These are phyloP conservation scores for Arabidopsis arenosa DNA, from an alignment of 345 rosid species.

Conservation along the genomic window DNA sequence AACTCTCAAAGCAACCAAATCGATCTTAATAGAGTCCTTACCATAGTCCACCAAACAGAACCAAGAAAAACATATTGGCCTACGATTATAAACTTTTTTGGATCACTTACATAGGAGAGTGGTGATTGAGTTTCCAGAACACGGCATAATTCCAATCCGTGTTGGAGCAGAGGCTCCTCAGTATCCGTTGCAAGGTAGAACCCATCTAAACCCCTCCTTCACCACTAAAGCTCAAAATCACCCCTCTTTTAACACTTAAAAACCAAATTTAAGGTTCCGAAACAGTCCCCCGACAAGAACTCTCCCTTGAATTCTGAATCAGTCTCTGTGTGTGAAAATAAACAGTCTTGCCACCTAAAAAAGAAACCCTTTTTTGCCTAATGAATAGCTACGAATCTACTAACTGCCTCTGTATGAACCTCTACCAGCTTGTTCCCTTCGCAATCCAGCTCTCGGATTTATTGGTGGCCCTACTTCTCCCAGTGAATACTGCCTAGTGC, in stretches of 20 bases:
- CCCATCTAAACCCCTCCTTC: constrained; percentile 51
- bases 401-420: constrained; percentile 96
- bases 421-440: constrained; percentile 95
- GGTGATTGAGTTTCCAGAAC: constrained; percentile 86
- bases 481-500: constrained; percentile 68
- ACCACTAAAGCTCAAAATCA: not conserved
- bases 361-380: not conserved
- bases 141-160: constrained; percentile 85
- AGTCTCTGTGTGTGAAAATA: constrained; percentile 9
- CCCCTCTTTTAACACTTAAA: not conserved
- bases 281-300: not conserved
- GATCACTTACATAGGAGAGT: constrained; percentile 63
- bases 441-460: constrained; percentile 81
- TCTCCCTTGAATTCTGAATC: constrained; percentile 25
- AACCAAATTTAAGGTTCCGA: not conserved
- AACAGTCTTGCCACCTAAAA: constrained; percentile 5
- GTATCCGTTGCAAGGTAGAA: constrained; percentile 57
- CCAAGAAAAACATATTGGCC: not conserved
- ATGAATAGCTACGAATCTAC: constrained; percentile 40
- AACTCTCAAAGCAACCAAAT: not conserved
- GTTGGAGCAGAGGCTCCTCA: constrained; percentile 80
- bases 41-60: not conserved
- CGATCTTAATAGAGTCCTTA: not conserved
- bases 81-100: not conserved
- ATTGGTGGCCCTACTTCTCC: constrained; percentile 86